Evolutionary conservation across 257 asterid species (phyloP), one percentile per base, ranked within the genome.

Genomic region (Datura wrightii): DNA sequence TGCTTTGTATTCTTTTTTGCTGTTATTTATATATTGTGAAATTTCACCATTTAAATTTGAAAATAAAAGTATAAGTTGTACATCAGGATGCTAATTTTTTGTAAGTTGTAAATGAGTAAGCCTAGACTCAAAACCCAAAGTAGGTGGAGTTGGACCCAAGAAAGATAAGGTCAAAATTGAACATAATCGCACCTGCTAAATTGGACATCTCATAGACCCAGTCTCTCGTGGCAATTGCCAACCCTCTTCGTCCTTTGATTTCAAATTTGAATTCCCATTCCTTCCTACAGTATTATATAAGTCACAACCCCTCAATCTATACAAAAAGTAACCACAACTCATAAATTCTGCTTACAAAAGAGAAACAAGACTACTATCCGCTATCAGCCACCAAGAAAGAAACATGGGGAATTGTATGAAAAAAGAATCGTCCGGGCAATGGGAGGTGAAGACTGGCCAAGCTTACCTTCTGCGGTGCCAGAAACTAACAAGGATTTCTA

Each of bases 361-460:
- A 34, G 72, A 74, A 10, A 46, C 42, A n/a, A n/a, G n/a, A n/a
- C n/a, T n/a, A n/a, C n/a, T 39, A 76, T 8, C 37, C 44, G 5
- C 18, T 50, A 46, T 78, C 42, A 24, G 24, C 48, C 10, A 5
- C 8, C 58, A 14, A 9, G 54, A 34, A 67, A 39, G 42, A 39
- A 39, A 39, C 42, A 39, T 93, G 97, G 97, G 97, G 48, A 93
- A 93, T 19, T 93, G 97, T 86, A 39, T 91, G 10, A 83, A 83
- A 85, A 93, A 92, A 83, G 87, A 78, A 44, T 86, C 90, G 52
- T 67, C 93, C n/a, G 53, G 59, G 83, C 82, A 86, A 58, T 93
- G 94, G 94, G 91, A 39, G 97, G 94, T 1, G 94, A 91, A 18
- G 94, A 91, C 13, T 93, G 97, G 94, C n/a, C n/a, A n/a, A 90